Conservation (phyloP, 2,329 filamentous ascomycete genomes). For the Dryadomyces quercus-mongolicae region DNA sequence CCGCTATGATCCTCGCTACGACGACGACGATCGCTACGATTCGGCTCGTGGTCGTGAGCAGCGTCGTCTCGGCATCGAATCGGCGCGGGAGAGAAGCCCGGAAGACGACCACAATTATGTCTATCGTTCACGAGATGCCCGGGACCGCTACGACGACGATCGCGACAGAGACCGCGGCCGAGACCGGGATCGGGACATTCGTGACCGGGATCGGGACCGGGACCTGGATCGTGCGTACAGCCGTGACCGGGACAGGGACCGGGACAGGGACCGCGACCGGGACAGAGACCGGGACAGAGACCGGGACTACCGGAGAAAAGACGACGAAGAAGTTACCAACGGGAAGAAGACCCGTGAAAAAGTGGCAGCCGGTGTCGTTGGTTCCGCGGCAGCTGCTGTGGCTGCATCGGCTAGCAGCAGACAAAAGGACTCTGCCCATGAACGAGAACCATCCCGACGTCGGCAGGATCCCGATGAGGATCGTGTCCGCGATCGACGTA, state of each 20-base stretch:
- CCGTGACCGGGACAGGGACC: neutral
- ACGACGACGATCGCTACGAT: neutral
- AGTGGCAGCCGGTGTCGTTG: slow-evolving; percentile 32
- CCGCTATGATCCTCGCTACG: neutral
- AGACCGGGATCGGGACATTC: neutral
- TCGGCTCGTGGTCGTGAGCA: neutral
- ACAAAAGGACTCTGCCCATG: neutral
- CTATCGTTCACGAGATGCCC: slow-evolving; percentile 6
- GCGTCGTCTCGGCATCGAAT: slow-evolving; percentile 7
- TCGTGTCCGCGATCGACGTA: neutral
- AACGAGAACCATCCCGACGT: neutral
- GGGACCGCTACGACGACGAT: slow-evolving; percentile 6
- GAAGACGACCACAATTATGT: slow-evolving; percentile 11
- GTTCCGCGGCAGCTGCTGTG: slow-evolving; percentile 36
- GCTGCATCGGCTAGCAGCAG: slow-evolving; percentile 26
- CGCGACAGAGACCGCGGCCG: slow-evolving; percentile 4
- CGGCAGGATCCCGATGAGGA: neutral
- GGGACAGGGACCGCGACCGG: slow-evolving; percentile 23
- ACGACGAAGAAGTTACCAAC: slow-evolving; percentile 17
- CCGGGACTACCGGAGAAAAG: slow-evolving; percentile 16
- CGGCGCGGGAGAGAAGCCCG: slow-evolving; percentile 3
- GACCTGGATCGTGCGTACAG: slow-evolving; percentile 10
- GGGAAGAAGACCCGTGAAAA: slow-evolving; percentile 33
- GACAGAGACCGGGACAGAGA: slow-evolving; percentile 2
- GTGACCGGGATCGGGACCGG: slow-evolving; percentile 3